Evolutionary conservation across 805 yeast genomes (phyloP), one percentile per base, ranked within the genome.

Genomic region (Limtongozyma cylindracea): DNA sequence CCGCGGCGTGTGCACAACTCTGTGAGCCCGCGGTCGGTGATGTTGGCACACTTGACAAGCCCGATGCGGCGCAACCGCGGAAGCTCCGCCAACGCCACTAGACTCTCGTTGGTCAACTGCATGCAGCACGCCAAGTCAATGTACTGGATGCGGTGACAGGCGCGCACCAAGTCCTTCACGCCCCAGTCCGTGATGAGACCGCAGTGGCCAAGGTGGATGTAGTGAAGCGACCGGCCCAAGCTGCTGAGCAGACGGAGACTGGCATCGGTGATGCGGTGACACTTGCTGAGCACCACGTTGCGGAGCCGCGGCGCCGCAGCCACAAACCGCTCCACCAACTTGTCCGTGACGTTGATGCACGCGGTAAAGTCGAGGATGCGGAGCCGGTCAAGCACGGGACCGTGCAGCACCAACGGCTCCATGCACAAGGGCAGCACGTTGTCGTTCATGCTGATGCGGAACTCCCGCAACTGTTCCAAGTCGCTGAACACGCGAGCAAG

Each of bases 61-160:
- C 98, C 98, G 20, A 84, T 80, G 43, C 98, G 61, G 34, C 88
- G 62, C 32, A 84, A 53, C 35, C 71, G 66, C 6, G 91, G 77
- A 31, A 84, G 52, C 21, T 61, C 61, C 3, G 91, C 62, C 29
- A 84, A 49, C 34, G 71, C 91, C 19, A 61, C 56, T 19, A 88
- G 60, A 1, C 93, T 66, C 33, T 64, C 60, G 46, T 88, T 77
- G 3, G 96, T 80, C 24, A 84, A 54, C 40, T 77, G 91, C 1
- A 71, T 54, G 41, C 98, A 84, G 43, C 95, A 82, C 10, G 96
- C 96, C 27, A 88, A 61, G 45, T 84, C 98, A 30, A 84, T 77
- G 41, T 82, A 84, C 35, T 77, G 91, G 25, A 84, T 64, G 26
- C 93, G 55, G 26, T 72, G 73, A 37, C 96, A 88, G 21, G 60